Conservation (phyloP, 140 eudicot genomes). For the Ambrosia hybrid region DNA sequence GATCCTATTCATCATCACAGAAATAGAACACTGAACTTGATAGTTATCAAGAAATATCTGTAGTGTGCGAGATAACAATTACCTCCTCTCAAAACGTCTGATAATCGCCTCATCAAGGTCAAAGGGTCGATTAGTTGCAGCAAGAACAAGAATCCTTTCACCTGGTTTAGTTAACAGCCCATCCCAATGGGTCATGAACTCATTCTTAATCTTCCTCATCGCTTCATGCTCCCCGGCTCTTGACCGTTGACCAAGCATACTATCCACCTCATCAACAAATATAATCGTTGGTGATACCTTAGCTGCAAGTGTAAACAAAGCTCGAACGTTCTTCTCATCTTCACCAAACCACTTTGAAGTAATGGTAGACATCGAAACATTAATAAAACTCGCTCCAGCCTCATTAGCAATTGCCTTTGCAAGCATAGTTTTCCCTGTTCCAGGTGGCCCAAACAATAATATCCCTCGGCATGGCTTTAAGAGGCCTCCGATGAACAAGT, state of each 20-base stretch:
- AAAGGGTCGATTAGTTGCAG: slow-evolving; percentile 95
- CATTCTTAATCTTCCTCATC: slow-evolving; percentile 88
- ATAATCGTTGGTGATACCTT: slow-evolving; percentile 94
- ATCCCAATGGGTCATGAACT: slow-evolving; percentile 94
- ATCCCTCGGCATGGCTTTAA: slow-evolving; percentile 90
- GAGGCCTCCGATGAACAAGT: slow-evolving; percentile 88
- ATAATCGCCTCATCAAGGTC: slow-evolving; percentile 96
- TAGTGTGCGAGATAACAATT: neutral
- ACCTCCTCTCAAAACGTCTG: slow-evolving; percentile 94
- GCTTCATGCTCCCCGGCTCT: slow-evolving; percentile 99
- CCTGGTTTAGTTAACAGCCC: slow-evolving; percentile 76
- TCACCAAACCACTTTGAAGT: slow-evolving; percentile 98
- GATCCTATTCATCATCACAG: slow-evolving; percentile 49
- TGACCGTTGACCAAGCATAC: slow-evolving; percentile 91
- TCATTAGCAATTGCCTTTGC: slow-evolving; percentile 96
- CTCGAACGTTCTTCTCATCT: slow-evolving; percentile 94
- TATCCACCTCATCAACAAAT: slow-evolving; percentile 95
- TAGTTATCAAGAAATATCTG: slow-evolving; percentile 33
- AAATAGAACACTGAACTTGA: neutral
- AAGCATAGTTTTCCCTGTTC: slow-evolving; percentile 95
- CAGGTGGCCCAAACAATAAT: slow-evolving; percentile 90
- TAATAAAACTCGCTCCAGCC: slow-evolving; percentile 96
- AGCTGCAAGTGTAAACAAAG: slow-evolving; percentile 81
- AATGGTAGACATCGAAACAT: slow-evolving; percentile 90
- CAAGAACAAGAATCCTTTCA: slow-evolving; percentile 89